Conservation (phyloP, 352 stramenopile genomes). For the Phytopythium chamaehyphon region DNA sequence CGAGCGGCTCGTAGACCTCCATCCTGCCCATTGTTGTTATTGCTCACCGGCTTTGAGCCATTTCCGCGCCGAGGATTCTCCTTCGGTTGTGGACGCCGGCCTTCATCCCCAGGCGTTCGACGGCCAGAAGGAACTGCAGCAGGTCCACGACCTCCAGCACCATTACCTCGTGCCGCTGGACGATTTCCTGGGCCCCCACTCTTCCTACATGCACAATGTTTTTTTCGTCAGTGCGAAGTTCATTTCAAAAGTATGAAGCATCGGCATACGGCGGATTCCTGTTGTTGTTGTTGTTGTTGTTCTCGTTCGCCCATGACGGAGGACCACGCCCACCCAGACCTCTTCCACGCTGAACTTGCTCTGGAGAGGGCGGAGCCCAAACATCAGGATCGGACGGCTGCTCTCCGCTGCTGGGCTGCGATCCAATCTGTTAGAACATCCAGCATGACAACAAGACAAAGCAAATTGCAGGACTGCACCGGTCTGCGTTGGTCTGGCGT, state of each 20-base stretch:
- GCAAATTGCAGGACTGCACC: background rate
- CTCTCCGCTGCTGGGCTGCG: slow-evolving; percentile 9
- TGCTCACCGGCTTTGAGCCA: slow-evolving; percentile 13
- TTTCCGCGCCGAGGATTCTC: slow-evolving; percentile 16
- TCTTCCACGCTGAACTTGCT: slow-evolving; percentile 26
- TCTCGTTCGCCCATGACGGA: slow-evolving; percentile 53
- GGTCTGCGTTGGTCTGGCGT: slow-evolving; percentile 19
- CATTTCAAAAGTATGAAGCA: background rate
- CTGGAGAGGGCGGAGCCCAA: slow-evolving; percentile 65
- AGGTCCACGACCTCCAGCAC: slow-evolving; percentile 18
- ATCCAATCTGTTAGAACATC: background rate
- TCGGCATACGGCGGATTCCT: slow-evolving; percentile 20
- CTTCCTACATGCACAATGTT: background rate
- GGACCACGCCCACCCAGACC: slow-evolving; percentile 19
- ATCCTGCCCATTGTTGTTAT: slow-evolving; percentile 26
- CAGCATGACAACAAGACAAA: background rate
- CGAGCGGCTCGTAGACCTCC: slow-evolving; percentile 36
- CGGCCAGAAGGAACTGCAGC: slow-evolving; percentile 24
- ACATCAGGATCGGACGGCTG: slow-evolving; percentile 56
- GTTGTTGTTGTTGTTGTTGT: slow-evolving; percentile 35
- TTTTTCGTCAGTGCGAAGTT: background rate
- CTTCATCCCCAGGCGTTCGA: slow-evolving; percentile 53
- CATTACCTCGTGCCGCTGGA: background rate
- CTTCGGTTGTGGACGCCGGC: slow-evolving; percentile 27
- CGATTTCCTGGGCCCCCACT: background rate